Conservation (phyloP, 768 basidiomycete genomes). For the Solioccasus polychromus region DNA sequence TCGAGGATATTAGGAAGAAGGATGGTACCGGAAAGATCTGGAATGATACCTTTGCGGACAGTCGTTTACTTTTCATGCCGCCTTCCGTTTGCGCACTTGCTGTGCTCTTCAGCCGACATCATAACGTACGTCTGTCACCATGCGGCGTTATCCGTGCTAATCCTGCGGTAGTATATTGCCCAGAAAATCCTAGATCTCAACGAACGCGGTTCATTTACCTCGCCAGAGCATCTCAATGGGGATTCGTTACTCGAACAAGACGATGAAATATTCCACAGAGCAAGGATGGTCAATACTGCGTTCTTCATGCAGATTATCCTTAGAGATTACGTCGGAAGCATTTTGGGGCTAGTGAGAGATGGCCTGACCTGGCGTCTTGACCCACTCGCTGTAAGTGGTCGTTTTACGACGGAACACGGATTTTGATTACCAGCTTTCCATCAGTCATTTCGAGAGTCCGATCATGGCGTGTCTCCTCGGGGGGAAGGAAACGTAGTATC, state of each 20-base stretch:
- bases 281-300: slow-evolving; percentile 70
- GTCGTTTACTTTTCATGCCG: slow-evolving; percentile 65
- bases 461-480: slow-evolving; percentile 54
- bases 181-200: slow-evolving; percentile 67
- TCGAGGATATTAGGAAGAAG: slow-evolving; percentile 50
- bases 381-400: slow-evolving; percentile 50
- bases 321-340: slow-evolving; percentile 70
- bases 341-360: slow-evolving; percentile 67
- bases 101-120: slow-evolving; percentile 68
- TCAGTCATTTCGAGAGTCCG: slow-evolving; percentile 48
- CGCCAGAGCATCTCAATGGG: slow-evolving; percentile 17
- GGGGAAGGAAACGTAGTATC: slow-evolving; percentile 78
- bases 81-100: slow-evolving; percentile 67
- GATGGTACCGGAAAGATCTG: slow-evolving; percentile 69
- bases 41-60: slow-evolving; percentile 70
- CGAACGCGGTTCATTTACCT: slow-evolving; percentile 49
- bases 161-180: slow-evolving; percentile 56
- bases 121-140: slow-evolving; percentile 50
- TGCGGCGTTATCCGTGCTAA: slow-evolving; percentile 3
- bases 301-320: slow-evolving; percentile 71
- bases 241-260: slow-evolving; percentile 48
- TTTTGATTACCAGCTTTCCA: background rate
- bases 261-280: slow-evolving; percentile 73
- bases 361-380: slow-evolving; percentile 65
- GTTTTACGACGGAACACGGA: background rate